phyloP scores from a whole-genome alignment of 1,284 basidiomycete species.

The Meripilus lineatus region DNA sequence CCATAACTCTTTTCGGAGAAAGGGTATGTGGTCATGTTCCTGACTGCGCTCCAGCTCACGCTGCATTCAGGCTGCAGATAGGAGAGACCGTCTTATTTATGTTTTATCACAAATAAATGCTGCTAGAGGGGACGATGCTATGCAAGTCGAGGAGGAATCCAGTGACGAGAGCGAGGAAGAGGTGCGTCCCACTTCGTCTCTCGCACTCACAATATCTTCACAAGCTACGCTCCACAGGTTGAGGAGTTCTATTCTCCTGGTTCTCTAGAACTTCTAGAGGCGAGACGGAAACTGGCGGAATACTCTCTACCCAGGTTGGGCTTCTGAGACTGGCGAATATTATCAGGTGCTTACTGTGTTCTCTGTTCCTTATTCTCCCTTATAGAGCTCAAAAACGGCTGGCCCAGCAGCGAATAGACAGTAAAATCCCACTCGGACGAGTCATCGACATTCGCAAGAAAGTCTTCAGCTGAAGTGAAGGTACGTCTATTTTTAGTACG shows the following conservation, averaged over 20 bases:
- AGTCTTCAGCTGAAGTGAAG: constrained; percentile 85
- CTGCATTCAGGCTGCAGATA: constrained; percentile 65
- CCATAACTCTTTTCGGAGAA: constrained; percentile 97
- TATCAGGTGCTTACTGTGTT: constrained; percentile 71
- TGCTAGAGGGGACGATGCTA: constrained; percentile 69
- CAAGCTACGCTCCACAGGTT: constrained; percentile 40
- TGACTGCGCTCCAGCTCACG: constrained; percentile 6
- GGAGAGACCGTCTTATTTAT: constrained; percentile 91
- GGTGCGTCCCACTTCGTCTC: constrained; percentile 34
- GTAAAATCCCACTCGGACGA: constrained; percentile 82
- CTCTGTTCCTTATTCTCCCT: constrained; percentile 32
- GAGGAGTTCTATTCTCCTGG: constrained; percentile 98
- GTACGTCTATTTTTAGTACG: constrained; percentile 37
- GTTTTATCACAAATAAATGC: constrained; percentile 86
- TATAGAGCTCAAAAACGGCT: constrained; percentile 89
- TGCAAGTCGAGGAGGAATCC: constrained; percentile 67
- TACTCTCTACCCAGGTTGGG: constrained; percentile 91
- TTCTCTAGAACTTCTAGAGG: constrained; percentile 77
- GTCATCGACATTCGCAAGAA: constrained; percentile 90
- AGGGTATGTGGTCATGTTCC: constrained; percentile 46
- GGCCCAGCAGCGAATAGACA: constrained; percentile 85
- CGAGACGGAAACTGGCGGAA: constrained; percentile 81
- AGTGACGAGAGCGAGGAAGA: constrained; percentile 65
- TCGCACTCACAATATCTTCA: constrained; percentile 1
- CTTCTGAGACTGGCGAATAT: constrained; percentile 46